phyloP scores from a whole-genome alignment of 208 protist species.

The Trypanosoma brucei region DNA sequence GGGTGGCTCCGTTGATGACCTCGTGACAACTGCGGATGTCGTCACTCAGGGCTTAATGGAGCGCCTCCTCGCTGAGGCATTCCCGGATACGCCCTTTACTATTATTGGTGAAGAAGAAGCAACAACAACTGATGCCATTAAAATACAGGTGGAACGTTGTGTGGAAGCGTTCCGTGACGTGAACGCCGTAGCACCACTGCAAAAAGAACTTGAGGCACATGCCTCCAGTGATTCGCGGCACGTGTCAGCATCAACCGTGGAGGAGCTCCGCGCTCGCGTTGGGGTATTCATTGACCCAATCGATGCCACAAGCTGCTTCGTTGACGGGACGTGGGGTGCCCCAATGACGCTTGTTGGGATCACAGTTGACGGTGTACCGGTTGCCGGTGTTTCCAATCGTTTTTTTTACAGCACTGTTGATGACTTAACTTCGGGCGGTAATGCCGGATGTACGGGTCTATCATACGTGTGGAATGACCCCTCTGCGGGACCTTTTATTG shows the following conservation, averaged over 20 bases:
- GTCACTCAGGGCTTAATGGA: slow-evolving; percentile 49
- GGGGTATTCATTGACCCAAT: slow-evolving; percentile 85
- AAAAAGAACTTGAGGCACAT: slow-evolving; percentile 22
- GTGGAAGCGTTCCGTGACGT: slow-evolving; percentile 21
- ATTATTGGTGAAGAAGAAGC: slow-evolving; percentile 54
- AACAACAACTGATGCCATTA: slow-evolving; percentile 10
- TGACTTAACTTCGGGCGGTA: neutral
- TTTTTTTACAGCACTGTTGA: slow-evolving; percentile 40
- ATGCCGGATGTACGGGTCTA: slow-evolving; percentile 11
- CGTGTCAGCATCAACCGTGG: slow-evolving; percentile 25
- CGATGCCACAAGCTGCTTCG: slow-evolving; percentile 81
- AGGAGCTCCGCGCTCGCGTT: slow-evolving; percentile 37
- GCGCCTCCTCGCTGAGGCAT: slow-evolving; percentile 22
- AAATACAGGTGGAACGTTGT: slow-evolving; percentile 20
- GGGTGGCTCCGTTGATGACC: slow-evolving; percentile 31
- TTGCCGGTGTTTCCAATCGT: slow-evolving; percentile 64
- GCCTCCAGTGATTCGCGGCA: neutral
- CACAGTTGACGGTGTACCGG: slow-evolving; percentile 48
- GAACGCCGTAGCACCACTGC: slow-evolving; percentile 13
- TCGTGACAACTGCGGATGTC: slow-evolving; percentile 64
- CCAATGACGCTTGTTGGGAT: slow-evolving; percentile 81
- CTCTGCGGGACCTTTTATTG: slow-evolving; percentile 30
- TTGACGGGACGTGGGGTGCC: slow-evolving; percentile 45
- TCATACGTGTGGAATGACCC: slow-evolving; percentile 40
- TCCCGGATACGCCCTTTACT: slow-evolving; percentile 44